These are phyloP conservation scores for Hansenula anomala DNA, from an alignment of 1,139 yeast species.

Conservation along the genomic window DNA sequence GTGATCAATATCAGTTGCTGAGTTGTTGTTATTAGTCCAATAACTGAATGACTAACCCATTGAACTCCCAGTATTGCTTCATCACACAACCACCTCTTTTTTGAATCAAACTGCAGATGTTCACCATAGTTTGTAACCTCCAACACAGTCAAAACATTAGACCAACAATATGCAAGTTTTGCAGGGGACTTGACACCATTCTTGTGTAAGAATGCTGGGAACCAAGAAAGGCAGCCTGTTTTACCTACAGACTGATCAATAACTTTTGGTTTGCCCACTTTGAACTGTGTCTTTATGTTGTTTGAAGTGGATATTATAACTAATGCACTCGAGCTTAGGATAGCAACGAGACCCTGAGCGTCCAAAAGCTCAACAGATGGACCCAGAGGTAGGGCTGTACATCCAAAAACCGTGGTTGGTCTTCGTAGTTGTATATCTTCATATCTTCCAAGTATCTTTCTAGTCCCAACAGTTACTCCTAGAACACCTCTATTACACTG, in stretches of 20 bases:
- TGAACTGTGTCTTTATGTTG: conserved; percentile 47
- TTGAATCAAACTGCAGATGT: conserved; percentile 38
- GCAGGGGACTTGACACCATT: conserved; percentile 30
- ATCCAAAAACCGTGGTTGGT: conserved; percentile 33
- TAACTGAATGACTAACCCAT: conserved; percentile 53
- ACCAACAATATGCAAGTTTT: conserved; percentile 64
- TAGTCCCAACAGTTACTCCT: conserved; percentile 42
- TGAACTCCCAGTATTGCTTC: conserved; percentile 49
- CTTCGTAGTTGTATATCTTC: conserved; percentile 19
- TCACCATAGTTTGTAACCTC: conserved; percentile 38
- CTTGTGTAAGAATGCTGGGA: conserved; percentile 35
- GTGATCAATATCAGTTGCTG: conserved; percentile 40
- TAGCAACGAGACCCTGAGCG: conserved; percentile 53
- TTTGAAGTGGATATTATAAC: conserved; percentile 55
- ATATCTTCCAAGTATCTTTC: conserved; percentile 46
- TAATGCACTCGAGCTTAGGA: conserved; percentile 49
- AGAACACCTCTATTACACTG: conserved; percentile 49
- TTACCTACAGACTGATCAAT: conserved; percentile 29
- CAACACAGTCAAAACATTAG: conserved; percentile 48
- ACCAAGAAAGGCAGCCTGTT: conserved; percentile 60
- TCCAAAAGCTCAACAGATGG: conserved; percentile 48
- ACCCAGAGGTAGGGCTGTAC: conserved; percentile 51
- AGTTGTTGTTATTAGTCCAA: conserved; percentile 43
- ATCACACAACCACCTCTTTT: conserved; percentile 39
- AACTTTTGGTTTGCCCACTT: conserved; percentile 41